These are phyloP conservation scores for Lentinula guzmanii DNA, from an alignment of 768 basidiomycete genomes.

Conservation along the genomic window DNA sequence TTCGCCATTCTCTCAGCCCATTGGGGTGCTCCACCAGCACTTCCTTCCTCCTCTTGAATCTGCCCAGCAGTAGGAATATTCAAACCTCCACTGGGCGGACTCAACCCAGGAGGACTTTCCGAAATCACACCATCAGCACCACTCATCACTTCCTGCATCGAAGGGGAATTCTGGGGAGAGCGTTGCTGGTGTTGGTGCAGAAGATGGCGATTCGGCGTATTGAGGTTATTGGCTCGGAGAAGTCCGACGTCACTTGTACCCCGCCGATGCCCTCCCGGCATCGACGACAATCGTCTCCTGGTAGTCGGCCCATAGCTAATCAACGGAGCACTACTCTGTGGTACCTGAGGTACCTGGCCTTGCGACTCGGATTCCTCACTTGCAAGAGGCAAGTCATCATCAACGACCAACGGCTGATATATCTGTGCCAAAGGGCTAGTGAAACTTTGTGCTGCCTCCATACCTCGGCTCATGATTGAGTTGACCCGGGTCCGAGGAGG, in stretches of 20 bases:
- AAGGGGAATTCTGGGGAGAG: background rate
- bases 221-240: conserved; percentile 5
- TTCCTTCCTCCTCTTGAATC: conserved; percentile 15
- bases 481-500: conserved; percentile 34
- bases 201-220: conserved; percentile 6
- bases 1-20: conserved; percentile 21
- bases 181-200: conserved; percentile 5
- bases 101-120: conserved; percentile 11
- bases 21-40: conserved; percentile 5
- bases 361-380: conserved; percentile 3
- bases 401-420: conserved; percentile 60
- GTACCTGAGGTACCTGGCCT: conserved; percentile 11
- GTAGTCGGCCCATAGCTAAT: conserved; percentile 41
- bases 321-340: conserved; percentile 13
- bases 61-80: conserved; percentile 18
- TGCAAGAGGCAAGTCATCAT: conserved; percentile 33
- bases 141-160: conserved; percentile 14
- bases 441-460: conserved; percentile 30
- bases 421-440: conserved; percentile 70
- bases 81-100: background rate
- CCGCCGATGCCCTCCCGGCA: conserved; percentile 19
- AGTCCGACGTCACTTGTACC: conserved; percentile 12
- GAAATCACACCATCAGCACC: conserved; percentile 10
- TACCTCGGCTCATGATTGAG: conserved; percentile 34
- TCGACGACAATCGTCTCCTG: conserved; percentile 34